Base-by-base conservation (phyloP, 177 flowering plant species). In the Telopea speciosissima region DNA sequence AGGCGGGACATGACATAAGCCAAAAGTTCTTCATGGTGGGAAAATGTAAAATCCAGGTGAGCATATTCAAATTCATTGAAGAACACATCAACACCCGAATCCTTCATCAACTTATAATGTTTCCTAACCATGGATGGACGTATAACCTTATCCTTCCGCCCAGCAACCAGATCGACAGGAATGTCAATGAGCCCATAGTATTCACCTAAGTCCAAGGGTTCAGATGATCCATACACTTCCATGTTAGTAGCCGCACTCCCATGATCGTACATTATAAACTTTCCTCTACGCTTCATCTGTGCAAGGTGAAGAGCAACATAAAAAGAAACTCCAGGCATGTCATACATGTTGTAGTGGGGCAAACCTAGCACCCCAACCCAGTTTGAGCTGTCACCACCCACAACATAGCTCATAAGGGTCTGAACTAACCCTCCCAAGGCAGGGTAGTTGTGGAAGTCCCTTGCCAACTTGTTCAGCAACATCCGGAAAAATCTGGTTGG, bases 341-440 rank as follows among this genome's bases (percentile, higher is more conserved):
- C 95, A 68, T 95, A 84, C 97, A 91, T 91, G 75, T 95, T 95
- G 77, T 95, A 95, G 75, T 95, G 98, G 4, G 99, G 92, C 67
- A 85, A 63, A 5, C 97, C 94, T 1, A 95, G 26, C 28, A 85
- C 98, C 21, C 98, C 99, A 3, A 95, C 87, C 99, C 99, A 95
- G 68, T 95, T 90, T 69, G 99, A 95, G 79, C 99, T 90, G 76
- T 95, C 99, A 10, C 99, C 99, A 63, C 99, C 99, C 16, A 83
- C 88, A 23, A 82, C 83, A 70, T 93, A 93, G 79, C 98, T 81
- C 89, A 95, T 85, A 61, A 95, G 81, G 23, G 98, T 95, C 79
- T 95, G 99, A 66, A 95, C 99, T 68, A 95, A 79, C 25, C 99
- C 99, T 73, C 99, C 99, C 68, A 95, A 85, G 9, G 99, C 99